Conservation (phyloP, 1,284 basidiomycete genomes). For the Coriolopsis trogii region DNA sequence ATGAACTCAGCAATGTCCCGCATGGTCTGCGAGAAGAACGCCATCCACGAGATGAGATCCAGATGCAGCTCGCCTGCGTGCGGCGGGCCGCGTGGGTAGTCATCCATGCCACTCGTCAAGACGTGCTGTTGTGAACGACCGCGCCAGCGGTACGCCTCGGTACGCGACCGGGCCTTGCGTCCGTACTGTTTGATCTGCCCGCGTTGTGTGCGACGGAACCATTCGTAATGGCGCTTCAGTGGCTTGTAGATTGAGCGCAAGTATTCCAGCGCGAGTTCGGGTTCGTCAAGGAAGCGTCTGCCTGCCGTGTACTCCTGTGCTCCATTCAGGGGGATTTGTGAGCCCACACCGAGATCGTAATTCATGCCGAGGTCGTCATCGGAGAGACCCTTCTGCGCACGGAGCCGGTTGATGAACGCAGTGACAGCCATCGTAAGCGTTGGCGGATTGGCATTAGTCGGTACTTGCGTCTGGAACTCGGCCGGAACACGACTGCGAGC, state of each 20-base stretch:
- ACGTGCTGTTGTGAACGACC: conserved; percentile 89
- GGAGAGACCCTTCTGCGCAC: conserved; percentile 48
- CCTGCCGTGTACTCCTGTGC: conserved; percentile 30
- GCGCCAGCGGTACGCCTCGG: conserved; percentile 93
- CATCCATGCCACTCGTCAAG: conserved; percentile 92
- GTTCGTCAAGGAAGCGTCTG: conserved; percentile 56
- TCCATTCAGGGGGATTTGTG: conserved; percentile 40
- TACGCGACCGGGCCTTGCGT: conserved; percentile 78
- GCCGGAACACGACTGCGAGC: conserved; percentile 87
- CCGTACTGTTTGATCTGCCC: conserved; percentile 92
- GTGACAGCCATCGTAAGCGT: conserved; percentile 91
- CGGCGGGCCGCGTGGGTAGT: conserved; percentile 88
- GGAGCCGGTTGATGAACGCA: conserved; percentile 81
- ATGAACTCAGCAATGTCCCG: conserved; percentile 81
- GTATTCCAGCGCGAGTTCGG: conserved; percentile 65
- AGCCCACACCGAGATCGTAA: conserved; percentile 49
- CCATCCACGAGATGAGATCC: conserved; percentile 95
- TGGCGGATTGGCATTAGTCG: conserved; percentile 92
- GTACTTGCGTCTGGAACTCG: conserved; percentile 92
- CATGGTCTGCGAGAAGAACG: conserved; percentile 91
- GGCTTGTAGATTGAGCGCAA: conserved; percentile 82
- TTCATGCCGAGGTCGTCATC: conserved; percentile 68
- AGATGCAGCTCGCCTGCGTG: conserved; percentile 92
- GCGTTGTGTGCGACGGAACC: conserved; percentile 93
- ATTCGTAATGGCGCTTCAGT: conserved; percentile 89